phyloP scores from a whole-genome alignment of 768 basidiomycete species.

The Boletus vinaceobasis region DNA sequence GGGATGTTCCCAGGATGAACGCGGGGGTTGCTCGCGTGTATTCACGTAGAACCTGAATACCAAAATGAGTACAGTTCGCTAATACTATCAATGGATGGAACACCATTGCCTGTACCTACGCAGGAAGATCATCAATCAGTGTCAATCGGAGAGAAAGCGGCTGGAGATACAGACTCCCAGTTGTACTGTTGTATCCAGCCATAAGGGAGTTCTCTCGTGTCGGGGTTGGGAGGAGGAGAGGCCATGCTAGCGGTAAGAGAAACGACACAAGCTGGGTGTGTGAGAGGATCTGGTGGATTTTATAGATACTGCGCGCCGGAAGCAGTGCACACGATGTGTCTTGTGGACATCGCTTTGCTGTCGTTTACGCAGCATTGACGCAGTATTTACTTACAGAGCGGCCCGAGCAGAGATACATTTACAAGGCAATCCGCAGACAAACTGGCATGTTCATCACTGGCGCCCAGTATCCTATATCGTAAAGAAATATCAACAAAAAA shows the following conservation, averaged over 20 bases:
- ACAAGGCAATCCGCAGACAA: neutral
- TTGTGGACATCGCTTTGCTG: slow-evolving; percentile 34
- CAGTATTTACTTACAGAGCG: slow-evolving; percentile 13
- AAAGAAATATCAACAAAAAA: slow-evolving; percentile 28
- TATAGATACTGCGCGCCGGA: slow-evolving; percentile 16
- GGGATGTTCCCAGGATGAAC: slow-evolving; percentile 70
- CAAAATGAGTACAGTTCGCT: neutral
- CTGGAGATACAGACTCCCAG: slow-evolving; percentile 46
- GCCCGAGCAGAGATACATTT: slow-evolving; percentile 12
- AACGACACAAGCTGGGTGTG: slow-evolving; percentile 10
- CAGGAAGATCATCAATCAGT: slow-evolving; percentile 21
- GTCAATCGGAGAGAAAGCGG: slow-evolving; percentile 14
- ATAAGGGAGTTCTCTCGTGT: slow-evolving; percentile 55
- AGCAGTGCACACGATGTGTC: slow-evolving; percentile 16
- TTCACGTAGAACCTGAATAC: slow-evolving; percentile 73
- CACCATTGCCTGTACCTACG: slow-evolving; percentile 67
- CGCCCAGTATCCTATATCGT: slow-evolving; percentile 14
- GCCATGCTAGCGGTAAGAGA: slow-evolving; percentile 34
- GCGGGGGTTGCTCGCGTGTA: slow-evolving; percentile 56
- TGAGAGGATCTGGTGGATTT: slow-evolving; percentile 21
- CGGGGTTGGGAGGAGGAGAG: slow-evolving; percentile 48
- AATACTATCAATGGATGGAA: slow-evolving; percentile 13
- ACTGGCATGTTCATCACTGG: neutral
- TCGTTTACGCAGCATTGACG: slow-evolving; percentile 28
- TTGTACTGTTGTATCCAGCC: slow-evolving; percentile 74